phyloP scores from a whole-genome alignment of 192 early-diverging fungal genomes.

The Backusella psychrophila region DNA sequence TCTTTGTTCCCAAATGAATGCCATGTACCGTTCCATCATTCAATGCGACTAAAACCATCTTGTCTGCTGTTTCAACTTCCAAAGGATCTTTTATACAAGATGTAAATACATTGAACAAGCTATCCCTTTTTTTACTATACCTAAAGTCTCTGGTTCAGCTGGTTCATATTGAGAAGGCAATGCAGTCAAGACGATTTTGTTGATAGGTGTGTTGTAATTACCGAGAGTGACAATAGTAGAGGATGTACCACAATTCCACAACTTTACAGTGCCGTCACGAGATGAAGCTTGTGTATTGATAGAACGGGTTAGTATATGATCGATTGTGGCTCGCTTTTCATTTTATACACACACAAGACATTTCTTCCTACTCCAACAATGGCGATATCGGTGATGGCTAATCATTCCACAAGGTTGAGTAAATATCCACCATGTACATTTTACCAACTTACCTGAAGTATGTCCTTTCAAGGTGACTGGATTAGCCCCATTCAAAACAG shows the following conservation, averaged over 20 bases:
- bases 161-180: neutral
- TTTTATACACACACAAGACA: slow-evolving; percentile 53
- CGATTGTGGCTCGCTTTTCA: neutral
- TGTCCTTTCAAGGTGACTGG: slow-evolving; percentile 74
- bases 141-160: slow-evolving; percentile 1
- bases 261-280: slow-evolving; percentile 49
- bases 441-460: slow-evolving; percentile 39
- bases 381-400: slow-evolving; percentile 58
- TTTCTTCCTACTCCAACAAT: slow-evolving; percentile 67
- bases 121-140: slow-evolving; percentile 14
- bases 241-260: slow-evolving; percentile 61
- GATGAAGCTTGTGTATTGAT: slow-evolving; percentile 41
- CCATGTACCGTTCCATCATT: slow-evolving; percentile 39
- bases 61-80: slow-evolving; percentile 47
- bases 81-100: slow-evolving; percentile 31
- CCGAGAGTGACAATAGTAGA: slow-evolving; percentile 39
- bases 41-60: slow-evolving; percentile 40
- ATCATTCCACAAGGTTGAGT: neutral
- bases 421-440: neutral
- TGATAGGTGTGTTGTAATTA: slow-evolving; percentile 24
- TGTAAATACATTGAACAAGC: neutral
- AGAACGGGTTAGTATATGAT: neutral
- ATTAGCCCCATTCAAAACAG: slow-evolving; percentile 68
- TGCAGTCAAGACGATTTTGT: slow-evolving; percentile 34
- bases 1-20: slow-evolving; percentile 45